Conservation (phyloP, 2,329 filamentous ascomycete species). For the Clarireedia sp. region DNA sequence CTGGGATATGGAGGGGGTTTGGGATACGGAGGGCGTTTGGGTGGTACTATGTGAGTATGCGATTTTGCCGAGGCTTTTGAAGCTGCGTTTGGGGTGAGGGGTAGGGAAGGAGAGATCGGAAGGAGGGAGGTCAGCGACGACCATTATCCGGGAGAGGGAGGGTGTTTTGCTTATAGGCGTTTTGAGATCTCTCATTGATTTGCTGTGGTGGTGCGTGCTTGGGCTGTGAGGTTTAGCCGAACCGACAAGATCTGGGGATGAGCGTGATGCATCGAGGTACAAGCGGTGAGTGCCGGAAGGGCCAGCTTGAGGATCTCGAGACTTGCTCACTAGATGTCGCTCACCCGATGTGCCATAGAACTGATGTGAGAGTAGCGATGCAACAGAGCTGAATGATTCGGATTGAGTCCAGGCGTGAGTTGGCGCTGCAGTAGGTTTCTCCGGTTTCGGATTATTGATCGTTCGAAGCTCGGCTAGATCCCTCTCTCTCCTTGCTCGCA, state of each 20-base stretch:
- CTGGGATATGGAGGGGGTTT: background rate
- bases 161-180: background rate
- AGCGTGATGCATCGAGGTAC: background rate
- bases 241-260: background rate
- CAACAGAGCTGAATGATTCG: too few species aligned
- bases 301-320: background rate
- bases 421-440: too few species aligned
- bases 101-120: background rate
- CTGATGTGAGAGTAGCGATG: too few species aligned
- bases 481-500: constrained; percentile 19
- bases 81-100: background rate
- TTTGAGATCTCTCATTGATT: too few species aligned
- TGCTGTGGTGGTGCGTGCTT: too few species aligned
- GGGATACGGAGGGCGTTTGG: background rate
- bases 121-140: background rate
- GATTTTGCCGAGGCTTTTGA: background rate
- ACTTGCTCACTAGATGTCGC: too few species aligned
- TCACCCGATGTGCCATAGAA: too few species aligned
- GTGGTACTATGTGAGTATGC: background rate
- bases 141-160: background rate
- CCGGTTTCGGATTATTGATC: background rate
- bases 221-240: background rate
- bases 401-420: too few species aligned
- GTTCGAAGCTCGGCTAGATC: constrained; percentile 19
- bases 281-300: background rate